A percentile compares a stretch with the other conserved stretches of the same genome.
Conservation (phyloP, 1,139 yeast species). For the Scheffersomyces segobiensis region DNA sequence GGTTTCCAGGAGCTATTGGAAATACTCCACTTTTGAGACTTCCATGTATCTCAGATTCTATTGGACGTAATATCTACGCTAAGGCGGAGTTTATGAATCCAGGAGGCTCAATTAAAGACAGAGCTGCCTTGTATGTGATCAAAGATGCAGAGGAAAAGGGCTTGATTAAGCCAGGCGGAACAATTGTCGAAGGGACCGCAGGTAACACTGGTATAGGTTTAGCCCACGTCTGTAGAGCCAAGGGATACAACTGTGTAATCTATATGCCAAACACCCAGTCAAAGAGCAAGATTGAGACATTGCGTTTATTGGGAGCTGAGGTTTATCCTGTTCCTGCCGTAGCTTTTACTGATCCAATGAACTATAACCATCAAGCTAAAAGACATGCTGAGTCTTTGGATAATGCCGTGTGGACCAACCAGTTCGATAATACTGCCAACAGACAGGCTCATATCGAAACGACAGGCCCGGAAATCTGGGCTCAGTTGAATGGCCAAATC, state of each 20-base stretch:
- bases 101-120: conserved; percentile 90
- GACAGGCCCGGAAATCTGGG: conserved; percentile 91
- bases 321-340: conserved; percentile 91
- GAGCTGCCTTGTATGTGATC: conserved; percentile 80
- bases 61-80: conserved; percentile 79
- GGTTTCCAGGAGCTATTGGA: conserved; percentile 79
- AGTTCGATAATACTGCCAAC: conserved; percentile 83
- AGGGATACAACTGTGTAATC: conserved; percentile 80
- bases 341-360: conserved; percentile 75
- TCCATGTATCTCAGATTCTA: conserved; percentile 56
- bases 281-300: conserved; percentile 70
- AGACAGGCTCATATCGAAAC: conserved; percentile 88
- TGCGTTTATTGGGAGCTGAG: conserved; percentile 76
- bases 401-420: conserved; percentile 91
- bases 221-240: conserved; percentile 83
- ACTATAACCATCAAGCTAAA: conserved; percentile 82
- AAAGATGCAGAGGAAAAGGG: conserved; percentile 80
- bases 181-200: conserved; percentile 51
- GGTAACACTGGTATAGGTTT: conserved; percentile 87
- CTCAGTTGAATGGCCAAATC: conserved; percentile 77
- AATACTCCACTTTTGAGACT: conserved; percentile 80
- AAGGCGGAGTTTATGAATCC: conserved; percentile 95
- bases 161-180: conserved; percentile 64
- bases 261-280: conserved; percentile 92
- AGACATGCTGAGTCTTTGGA: conserved; percentile 74